Conservation (phyloP, 2,329 filamentous ascomycete genomes). For the Talaromyces atroroseus region DNA sequence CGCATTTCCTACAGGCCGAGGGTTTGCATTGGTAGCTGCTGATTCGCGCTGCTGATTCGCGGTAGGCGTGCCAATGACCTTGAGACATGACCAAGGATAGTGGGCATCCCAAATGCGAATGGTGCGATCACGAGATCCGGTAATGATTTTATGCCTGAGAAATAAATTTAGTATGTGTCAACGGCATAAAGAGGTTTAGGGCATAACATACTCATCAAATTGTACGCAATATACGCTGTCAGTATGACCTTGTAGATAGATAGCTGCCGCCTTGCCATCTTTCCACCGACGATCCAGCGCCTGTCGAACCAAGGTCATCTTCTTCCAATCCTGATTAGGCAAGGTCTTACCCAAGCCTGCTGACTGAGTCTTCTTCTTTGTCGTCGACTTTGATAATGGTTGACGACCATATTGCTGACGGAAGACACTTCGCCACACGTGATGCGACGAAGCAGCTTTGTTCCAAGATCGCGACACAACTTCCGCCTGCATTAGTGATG, state of each 20-base stretch:
- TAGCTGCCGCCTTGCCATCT: conserved; percentile 67
- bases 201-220: conserved; percentile 77
- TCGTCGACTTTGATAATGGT: conserved; percentile 32
- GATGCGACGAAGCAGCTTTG: conserved; percentile 49
- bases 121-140: conserved; percentile 89
- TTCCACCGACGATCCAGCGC: conserved; percentile 76
- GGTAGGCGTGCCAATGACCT: conserved; percentile 66
- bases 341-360: conserved; percentile 49
- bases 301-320: conserved; percentile 72
- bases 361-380: conserved; percentile 42
- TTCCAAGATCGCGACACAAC: conserved; percentile 55
- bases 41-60: conserved; percentile 13
- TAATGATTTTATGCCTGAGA: conserved; percentile 81
- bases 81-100: conserved; percentile 69
- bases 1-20: conserved; percentile 34
- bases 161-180: background rate
- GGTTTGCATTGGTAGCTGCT: conserved; percentile 18
- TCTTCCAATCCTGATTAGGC: conserved; percentile 74
- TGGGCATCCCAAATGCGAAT: conserved; percentile 95
- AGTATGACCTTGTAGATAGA: conserved; percentile 87
- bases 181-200: no score
- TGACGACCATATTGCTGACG: conserved; percentile 48
- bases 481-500: conserved; percentile 51
- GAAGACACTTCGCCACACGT: conserved; percentile 61
- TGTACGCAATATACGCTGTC: conserved; percentile 98